A percentile compares a stretch with the other conserved stretches of the same genome.
These are phyloP conservation scores for Nakazawaea siamensis DNA, from an alignment of 805 yeast species.

Conservation along the genomic window DNA sequence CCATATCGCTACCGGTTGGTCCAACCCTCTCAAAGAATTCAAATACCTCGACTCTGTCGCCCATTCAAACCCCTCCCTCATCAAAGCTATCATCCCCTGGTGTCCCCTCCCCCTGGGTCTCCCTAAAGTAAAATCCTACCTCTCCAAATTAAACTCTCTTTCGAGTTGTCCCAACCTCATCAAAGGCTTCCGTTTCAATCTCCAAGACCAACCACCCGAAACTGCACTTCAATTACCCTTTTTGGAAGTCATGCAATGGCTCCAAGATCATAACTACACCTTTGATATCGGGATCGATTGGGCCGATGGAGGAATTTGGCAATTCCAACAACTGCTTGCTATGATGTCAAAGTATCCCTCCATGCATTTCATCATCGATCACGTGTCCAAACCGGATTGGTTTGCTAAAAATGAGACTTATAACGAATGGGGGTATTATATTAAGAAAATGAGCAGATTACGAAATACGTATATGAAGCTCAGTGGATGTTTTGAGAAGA, in stretches of 20 bases:
- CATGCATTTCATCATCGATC: conserved; percentile 22
- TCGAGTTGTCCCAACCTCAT: too few relatives aligned
- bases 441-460: conserved; percentile 12
- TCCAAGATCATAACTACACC: conserved; percentile 19
- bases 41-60: conserved; percentile 12
- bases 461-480: conserved; percentile 24
- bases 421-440: conserved; percentile 6
- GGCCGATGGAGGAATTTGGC: conserved; percentile 25
- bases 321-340: conserved; percentile 26
- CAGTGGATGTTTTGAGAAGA: conserved; percentile 27
- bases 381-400: conserved; percentile 8
- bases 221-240: conserved; percentile 22
- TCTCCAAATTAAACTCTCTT: too few relatives aligned
- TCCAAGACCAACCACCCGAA: conserved; percentile 33
- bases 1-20: conserved; percentile 15
- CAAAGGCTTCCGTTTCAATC: conserved; percentile 33
- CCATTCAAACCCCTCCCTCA: too few relatives aligned
- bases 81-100: conserved; percentile 32
- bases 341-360: conserved; percentile 20
- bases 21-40: conserved; percentile 19
- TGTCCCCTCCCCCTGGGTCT: conserved; percentile 35
- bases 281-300: conserved; percentile 36
- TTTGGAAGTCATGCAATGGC: conserved; percentile 25
- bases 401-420: conserved; percentile 5
- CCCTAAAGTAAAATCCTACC: too few relatives aligned